phyloP scores from a whole-genome alignment of 345 rosid genomes.

The Barbarea vulgaris region DNA sequence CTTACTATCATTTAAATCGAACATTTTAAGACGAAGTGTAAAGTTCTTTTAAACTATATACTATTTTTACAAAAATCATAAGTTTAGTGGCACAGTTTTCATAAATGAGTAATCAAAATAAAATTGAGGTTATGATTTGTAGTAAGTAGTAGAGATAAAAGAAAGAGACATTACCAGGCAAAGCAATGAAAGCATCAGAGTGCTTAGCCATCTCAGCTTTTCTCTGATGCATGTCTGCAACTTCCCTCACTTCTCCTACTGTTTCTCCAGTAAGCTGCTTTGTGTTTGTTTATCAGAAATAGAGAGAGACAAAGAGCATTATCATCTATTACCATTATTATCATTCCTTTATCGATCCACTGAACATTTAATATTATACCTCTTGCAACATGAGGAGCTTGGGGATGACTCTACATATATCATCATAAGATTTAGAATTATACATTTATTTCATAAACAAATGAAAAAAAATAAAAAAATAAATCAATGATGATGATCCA shows the following conservation, averaged over 20 bases:
- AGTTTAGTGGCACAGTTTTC: neutral
- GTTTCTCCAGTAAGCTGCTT: constrained; percentile 54
- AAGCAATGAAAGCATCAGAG: constrained; percentile 58
- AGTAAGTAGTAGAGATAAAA: neutral
- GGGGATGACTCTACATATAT: constrained; percentile 54
- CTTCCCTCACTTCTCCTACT: constrained; percentile 47
- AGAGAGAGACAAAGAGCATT: constrained; percentile 1
- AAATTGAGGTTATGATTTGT: neutral
- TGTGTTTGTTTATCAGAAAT: neutral
- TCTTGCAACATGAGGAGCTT: constrained; percentile 51
- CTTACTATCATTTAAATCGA: neutral
- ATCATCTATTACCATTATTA: constrained; percentile 14
- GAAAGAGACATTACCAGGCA: constrained; percentile 43
- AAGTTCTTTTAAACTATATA: too few species aligned
- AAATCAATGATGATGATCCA: neutral
- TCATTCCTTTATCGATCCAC: neutral
- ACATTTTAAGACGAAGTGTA: too few species aligned
- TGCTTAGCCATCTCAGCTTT: constrained; percentile 62
- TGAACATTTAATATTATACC: constrained; percentile 35
- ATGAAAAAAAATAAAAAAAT: neutral
- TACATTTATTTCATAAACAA: neutral
- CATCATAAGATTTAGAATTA: constrained; percentile 7
- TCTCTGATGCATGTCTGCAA: constrained; percentile 61
- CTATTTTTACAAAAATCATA: too few species aligned
- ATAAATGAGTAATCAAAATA: neutral